phyloP scores from a whole-genome alignment of 768 basidiomycete genomes.

The Udeniomyces megalosporus region DNA sequence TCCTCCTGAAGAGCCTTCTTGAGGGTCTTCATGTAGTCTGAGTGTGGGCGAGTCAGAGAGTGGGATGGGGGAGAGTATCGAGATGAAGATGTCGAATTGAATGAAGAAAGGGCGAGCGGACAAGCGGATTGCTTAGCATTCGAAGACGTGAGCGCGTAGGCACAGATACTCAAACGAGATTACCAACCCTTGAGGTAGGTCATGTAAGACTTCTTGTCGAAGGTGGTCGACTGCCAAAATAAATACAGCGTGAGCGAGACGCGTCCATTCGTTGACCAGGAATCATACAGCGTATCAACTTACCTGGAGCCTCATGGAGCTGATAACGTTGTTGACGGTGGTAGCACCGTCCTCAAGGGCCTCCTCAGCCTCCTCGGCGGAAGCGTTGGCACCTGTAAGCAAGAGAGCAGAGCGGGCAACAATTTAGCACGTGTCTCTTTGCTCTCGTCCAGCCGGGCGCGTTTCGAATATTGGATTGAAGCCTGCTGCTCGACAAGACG shows the following conservation, averaged over 20 bases:
- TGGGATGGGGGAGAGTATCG: background rate
- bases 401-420: background rate
- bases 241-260: background rate
- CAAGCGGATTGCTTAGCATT: no score
- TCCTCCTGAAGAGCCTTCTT: conserved; percentile 42
- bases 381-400: conserved; percentile 70
- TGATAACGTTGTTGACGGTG: conserved; percentile 72
- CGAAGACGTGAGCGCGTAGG: background rate
- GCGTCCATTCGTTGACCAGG: background rate
- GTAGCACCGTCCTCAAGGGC: conserved; percentile 58
- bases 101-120: background rate
- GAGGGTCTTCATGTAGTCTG: conserved; percentile 79
- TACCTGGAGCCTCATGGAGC: conserved; percentile 74
- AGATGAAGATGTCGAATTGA: background rate
- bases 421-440: background rate
- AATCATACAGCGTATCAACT: background rate
- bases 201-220: conserved; percentile 59
- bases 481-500: no score
- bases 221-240: conserved; percentile 36
- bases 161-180: background rate
- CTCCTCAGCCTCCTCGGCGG: conserved; percentile 71
- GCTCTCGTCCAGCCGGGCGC: no score
- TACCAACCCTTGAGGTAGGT: conserved; percentile 20
- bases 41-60: background rate
- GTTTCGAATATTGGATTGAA: no score